Percentiles rank a stretch among this genome's conserved stretches.
phyloP scores from a whole-genome alignment of 345 rosid genomes.

The Dovyalis caffra region DNA sequence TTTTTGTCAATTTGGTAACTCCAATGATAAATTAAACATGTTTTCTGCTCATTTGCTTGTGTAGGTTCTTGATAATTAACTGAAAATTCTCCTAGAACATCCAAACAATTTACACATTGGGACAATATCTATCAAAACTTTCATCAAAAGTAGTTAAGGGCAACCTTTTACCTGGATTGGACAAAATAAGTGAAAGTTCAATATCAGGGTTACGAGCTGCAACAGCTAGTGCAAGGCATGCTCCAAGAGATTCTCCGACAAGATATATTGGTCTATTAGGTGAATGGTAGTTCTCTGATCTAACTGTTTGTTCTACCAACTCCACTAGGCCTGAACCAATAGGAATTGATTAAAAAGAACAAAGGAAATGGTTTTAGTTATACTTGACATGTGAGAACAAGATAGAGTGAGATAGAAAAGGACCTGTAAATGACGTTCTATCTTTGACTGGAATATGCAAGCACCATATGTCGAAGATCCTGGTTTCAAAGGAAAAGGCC shows the following conservation, averaged over 20 bases:
- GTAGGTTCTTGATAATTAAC: too few relatives aligned
- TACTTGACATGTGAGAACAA: background rate
- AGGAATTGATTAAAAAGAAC: background rate
- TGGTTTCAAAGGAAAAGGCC: conserved; percentile 16
- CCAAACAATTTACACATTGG: too few relatives aligned
- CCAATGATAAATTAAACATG: too few relatives aligned
- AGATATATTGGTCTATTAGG: conserved; percentile 75
- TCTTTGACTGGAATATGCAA: conserved; percentile 77
- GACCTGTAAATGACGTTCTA: conserved; percentile 64
- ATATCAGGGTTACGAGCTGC: conserved; percentile 61
- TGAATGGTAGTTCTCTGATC: conserved; percentile 33
- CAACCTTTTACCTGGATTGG: conserved; percentile 87
- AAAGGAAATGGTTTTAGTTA: background rate
- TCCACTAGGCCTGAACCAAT: conserved; percentile 54
- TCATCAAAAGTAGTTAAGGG: too few relatives aligned
- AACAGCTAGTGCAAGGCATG: conserved; percentile 66
- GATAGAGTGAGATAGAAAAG: background rate
- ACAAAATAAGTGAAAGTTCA: conserved; percentile 66
- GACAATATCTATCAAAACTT: too few relatives aligned
- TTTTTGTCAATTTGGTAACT: too few relatives aligned
- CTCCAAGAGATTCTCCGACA: conserved; percentile 83
- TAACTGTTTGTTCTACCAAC: conserved; percentile 52
- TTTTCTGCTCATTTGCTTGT: too few relatives aligned
- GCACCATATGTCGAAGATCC: conserved; percentile 73
- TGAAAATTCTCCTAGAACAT: too few relatives aligned